phyloP scores from a whole-genome alignment of 441 rosid genomes.

The Lepidium campestre region DNA sequence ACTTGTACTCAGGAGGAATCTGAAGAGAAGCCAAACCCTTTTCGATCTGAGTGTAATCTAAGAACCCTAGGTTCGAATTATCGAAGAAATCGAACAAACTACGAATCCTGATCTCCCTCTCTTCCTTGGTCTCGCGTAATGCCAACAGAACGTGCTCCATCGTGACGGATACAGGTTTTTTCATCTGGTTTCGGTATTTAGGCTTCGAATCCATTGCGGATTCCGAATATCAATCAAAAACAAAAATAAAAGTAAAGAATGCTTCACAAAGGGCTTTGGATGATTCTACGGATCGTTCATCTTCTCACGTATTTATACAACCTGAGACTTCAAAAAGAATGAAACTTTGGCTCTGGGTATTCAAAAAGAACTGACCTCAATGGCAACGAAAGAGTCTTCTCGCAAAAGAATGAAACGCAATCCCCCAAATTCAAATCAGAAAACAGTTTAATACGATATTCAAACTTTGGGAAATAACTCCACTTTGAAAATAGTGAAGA shows the following conservation, averaged over 20 bases:
- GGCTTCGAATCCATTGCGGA: constrained; percentile 31
- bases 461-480: background rate
- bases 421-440: background rate
- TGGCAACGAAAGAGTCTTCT: constrained; percentile 5
- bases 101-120: constrained; percentile 72
- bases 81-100: constrained; percentile 81
- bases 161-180: constrained; percentile 52
- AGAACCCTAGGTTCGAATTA: constrained; percentile 48
- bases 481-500: background rate
- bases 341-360: background rate
- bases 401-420: background rate
- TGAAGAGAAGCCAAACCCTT: constrained; percentile 72
- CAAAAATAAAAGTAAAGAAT: background rate
- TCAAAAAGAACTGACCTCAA: constrained; percentile 2
- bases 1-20: constrained; percentile 83
- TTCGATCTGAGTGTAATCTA: constrained; percentile 84
- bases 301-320: background rate
- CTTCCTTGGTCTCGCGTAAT: constrained; percentile 74
- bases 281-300: constrained; percentile 24
- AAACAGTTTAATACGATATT: background rate
- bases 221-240: constrained; percentile 3
- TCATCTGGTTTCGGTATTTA: constrained; percentile 41
- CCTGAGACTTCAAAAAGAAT: background rate
- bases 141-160: constrained; percentile 91
- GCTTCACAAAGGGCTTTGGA: background rate